Evolutionary conservation across 306 rosid genomes (phyloP), one percentile per base, ranked within the genome.

Genomic region (Quercus glauca): DNA sequence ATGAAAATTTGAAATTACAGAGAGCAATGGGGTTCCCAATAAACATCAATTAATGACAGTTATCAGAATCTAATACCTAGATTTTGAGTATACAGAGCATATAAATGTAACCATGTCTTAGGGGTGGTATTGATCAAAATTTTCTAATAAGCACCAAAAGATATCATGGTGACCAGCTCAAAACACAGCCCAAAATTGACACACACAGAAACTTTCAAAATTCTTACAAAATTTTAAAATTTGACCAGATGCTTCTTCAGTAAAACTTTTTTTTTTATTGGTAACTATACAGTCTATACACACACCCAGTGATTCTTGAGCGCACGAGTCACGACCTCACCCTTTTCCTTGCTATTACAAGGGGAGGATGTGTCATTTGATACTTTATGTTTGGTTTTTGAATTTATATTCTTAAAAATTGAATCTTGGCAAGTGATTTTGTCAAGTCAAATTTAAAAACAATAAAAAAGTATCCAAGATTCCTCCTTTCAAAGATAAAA

Each of bases 1-100:
- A 84, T 5, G 56, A 15, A 76, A 70, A 58, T 51, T 37, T 21
- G 80, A 71, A 78, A 82, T 82, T 51, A 71, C 63, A 57, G 72
- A 21, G 2, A 43, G 65, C 49, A 45, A 73, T 5, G 19, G 52
- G 55, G 37, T 35, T 37, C 81, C 70, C 15, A 28, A 33, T 52
- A 79, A 65, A 73, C 61, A 61, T 49, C 58, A 71, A 78, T 33
- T 41, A 25, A 33, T 0, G 33, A 78, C 20, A 70, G 20, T 25
- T 18, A 57, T n/a, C 21, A 35, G 59, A 76, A 35, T 52, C 12
- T 23, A 15, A 55, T 26, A 55, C 33, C 63, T 15, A 37, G 35
- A 56, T 33, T 26, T 25, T 60, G 35, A n/a, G 55, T 2, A 10
- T 5, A 21, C 20, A 58, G 43, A 15, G 71, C 52, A 29, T 3